Percentiles rank a stretch among this genome's conserved stretches.
Conservation (phyloP, 1,284 basidiomycete genomes). For the Gyrodon tennesseensis region DNA sequence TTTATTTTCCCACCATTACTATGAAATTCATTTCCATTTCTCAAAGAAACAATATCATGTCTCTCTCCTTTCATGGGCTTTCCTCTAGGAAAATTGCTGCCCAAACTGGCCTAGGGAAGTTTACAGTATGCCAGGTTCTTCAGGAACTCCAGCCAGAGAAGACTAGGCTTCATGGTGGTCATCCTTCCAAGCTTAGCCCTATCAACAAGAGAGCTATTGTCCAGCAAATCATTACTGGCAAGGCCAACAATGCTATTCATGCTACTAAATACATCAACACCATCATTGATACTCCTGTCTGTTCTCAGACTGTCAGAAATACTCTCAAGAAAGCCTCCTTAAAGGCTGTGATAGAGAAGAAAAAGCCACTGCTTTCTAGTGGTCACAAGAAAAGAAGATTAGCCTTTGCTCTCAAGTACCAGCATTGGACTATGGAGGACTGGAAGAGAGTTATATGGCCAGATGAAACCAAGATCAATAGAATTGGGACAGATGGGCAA, state of each 20-base stretch:
- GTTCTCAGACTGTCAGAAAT: no score
- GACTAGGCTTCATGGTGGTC: neutral
- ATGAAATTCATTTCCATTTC: constrained; percentile 33
- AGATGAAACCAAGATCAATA: no score
- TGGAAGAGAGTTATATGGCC: no score
- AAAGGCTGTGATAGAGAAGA: neutral
- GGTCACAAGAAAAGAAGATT: neutral
- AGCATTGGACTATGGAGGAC: neutral
- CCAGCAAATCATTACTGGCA: no score
- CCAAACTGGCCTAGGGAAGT: constrained; percentile 1
- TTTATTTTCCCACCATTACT: no score
- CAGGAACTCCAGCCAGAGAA: neutral
- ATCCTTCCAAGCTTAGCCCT: neutral
- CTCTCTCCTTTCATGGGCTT: neutral
- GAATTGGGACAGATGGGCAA: no score
- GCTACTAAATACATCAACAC: no score
- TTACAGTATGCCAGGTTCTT: neutral
- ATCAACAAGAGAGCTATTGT: no score
- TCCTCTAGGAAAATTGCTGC: no score
- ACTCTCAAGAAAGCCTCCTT: no score
- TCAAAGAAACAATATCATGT: neutral
- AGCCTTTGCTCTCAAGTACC: neutral
- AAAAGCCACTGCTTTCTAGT: neutral
- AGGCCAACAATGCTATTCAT: no score
- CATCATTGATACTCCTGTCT: no score